A percentile compares a stretch with the other conserved stretches of the same genome.
These are phyloP conservation scores for Plasmodium yoelii DNA, from an alignment of 169 alveolate species.

Conservation along the genomic window DNA sequence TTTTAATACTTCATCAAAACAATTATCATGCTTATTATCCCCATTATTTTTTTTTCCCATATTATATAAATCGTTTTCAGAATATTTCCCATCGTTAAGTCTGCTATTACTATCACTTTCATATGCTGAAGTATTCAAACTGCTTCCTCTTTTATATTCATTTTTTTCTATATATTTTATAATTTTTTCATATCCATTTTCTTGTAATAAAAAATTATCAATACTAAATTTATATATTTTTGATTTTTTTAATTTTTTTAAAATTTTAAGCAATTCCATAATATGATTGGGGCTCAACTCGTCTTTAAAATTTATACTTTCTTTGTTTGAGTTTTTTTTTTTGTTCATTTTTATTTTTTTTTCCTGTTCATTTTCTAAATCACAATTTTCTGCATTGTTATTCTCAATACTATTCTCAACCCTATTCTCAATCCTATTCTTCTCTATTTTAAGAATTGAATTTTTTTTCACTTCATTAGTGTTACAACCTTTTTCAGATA, in stretches of 20 bases:
- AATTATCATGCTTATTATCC: neutral
- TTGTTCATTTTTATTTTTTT: neutral
- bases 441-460: neutral
- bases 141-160: neutral
- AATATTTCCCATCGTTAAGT: neutral
- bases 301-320: conserved; percentile 8
- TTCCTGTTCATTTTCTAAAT: neutral
- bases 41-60: neutral
- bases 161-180: conserved; percentile 4
- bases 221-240: conserved; percentile 1
- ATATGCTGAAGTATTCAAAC: neutral
- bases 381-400: neutral
- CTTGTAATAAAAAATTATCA: conserved; percentile 6
- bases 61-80: neutral
- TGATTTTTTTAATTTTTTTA: conserved; percentile 15
- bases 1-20: no score
- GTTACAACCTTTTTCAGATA: no score
- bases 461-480: no score
- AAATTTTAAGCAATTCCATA: conserved; percentile 24
- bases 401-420: neutral
- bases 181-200: conserved; percentile 8
- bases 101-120: neutral
- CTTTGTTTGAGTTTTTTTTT: neutral
- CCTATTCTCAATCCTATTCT: neutral
- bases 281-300: conserved; percentile 19